These are phyloP conservation scores for Bifiguratus adelaidae DNA, from an alignment of 192 early-diverging fungal species.

Conservation along the genomic window DNA sequence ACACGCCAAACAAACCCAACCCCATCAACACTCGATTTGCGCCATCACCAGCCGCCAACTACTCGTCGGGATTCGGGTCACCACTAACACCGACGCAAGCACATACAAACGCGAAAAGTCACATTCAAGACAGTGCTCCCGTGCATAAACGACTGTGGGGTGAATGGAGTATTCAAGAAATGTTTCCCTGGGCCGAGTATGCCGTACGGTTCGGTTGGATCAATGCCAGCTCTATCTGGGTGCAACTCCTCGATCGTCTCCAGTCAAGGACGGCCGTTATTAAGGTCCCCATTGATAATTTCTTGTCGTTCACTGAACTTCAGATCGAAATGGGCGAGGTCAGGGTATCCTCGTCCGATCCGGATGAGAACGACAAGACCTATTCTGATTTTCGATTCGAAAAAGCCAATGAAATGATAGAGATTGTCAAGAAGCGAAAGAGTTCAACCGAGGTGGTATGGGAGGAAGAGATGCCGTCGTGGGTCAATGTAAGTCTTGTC, in stretches of 20 bases:
- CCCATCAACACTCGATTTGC: too few species aligned
- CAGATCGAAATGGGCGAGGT: conserved; percentile 6
- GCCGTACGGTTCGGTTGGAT: conserved; percentile 54
- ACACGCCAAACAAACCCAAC: too few species aligned
- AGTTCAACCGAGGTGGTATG: conserved; percentile 31
- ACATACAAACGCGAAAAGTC: too few species aligned
- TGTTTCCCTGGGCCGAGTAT: conserved; percentile 62
- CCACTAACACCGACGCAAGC: too few species aligned
- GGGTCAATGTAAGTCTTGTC: conserved; percentile 46
- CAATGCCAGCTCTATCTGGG: conserved; percentile 39
- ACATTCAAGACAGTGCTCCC: too few species aligned
- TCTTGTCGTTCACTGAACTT: conserved; percentile 33
- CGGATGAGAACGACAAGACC: background rate
- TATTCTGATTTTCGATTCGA: background rate
- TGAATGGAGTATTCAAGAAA: conserved; percentile 14
- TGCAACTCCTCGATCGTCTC: conserved; percentile 39
- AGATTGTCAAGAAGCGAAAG: conserved; percentile 3
- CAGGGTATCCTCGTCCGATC: background rate
- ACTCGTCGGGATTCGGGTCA: too few species aligned
- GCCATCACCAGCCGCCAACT: too few species aligned
- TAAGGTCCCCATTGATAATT: conserved; percentile 30
- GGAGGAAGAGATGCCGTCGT: conserved; percentile 35
- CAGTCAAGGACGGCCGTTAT: conserved; percentile 42
- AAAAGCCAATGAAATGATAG: background rate
- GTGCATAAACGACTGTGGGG: conserved; percentile 34